phyloP scores from a whole-genome alignment of 179 eudicot genomes.

The Nepenthes alata region DNA sequence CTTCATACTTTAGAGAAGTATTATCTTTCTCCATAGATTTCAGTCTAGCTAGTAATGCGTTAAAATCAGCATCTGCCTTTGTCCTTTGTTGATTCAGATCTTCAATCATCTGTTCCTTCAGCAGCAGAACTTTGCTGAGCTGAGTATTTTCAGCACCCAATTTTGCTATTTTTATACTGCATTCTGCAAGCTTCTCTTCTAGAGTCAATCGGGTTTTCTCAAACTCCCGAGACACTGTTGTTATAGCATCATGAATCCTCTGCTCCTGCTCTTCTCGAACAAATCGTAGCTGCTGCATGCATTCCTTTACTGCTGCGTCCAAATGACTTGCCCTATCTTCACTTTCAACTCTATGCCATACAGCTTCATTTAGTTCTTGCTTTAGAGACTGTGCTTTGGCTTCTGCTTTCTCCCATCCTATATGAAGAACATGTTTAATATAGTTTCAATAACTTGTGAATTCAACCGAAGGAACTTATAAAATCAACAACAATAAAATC shows the following conservation, averaged over 20 bases:
- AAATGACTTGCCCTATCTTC: conserved; percentile 51
- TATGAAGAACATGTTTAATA: neutral
- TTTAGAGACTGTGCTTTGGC: conserved; percentile 44
- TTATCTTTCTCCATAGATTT: conserved; percentile 58
- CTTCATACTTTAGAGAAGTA: conserved; percentile 61
- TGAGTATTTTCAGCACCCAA: conserved; percentile 45
- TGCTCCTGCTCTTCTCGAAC: conserved; percentile 81
- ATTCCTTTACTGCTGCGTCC: conserved; percentile 81
- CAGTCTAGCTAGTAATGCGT: conserved; percentile 32
- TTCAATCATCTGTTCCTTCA: conserved; percentile 51
- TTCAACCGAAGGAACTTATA: neutral
- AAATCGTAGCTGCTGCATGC: conserved; percentile 80
- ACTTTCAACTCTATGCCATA: conserved; percentile 36
- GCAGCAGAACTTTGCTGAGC: conserved; percentile 35
- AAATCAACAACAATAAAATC: too few relatives aligned
- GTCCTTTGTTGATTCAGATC: conserved; percentile 34
- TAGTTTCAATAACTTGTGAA: neutral
- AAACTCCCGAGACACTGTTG: conserved; percentile 47
- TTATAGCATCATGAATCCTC: conserved; percentile 59
- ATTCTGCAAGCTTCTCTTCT: conserved; percentile 45
- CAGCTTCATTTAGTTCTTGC: conserved; percentile 58
- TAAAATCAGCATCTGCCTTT: conserved; percentile 34
- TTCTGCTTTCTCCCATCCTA: conserved; percentile 88
- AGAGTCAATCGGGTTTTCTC: conserved; percentile 31
- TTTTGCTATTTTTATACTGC: conserved; percentile 30